Base-by-base conservation (phyloP, 1,139 yeast genomes). In the Blastobotrys raffinosifermentans region DNA sequence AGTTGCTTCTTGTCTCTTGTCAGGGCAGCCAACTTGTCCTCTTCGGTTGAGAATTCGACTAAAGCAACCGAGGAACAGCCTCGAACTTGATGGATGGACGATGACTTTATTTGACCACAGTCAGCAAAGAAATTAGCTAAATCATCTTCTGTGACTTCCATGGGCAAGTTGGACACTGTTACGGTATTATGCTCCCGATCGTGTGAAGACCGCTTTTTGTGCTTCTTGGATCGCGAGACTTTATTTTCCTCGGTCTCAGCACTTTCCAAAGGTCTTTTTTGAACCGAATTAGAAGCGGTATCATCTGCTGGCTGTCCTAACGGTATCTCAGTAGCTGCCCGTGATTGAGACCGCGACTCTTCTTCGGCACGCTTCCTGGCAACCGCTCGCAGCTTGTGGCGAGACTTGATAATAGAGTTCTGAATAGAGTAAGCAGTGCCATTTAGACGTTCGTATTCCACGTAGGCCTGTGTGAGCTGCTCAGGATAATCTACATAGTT, bases 161-260 rank as follows among this genome's bases (percentile, higher is more conserved):
- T 10, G 0, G 74, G 64, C 2, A 78, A 38, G 20, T 67, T 64
- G 0, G 61, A 53, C 0, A 79, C 72, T 31, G 73, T 64, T 0
- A 80, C 66, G 0, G 80, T 64, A 13, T 63, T 61, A 29, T 70
- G 64, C 53, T 81, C 91, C 40, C 91, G 64, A 41, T 77, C 76
- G 43, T 87, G 43, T 11, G 40, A 21, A 2, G 31, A 27, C 20
- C 2, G 26, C 25, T 17, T 26, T 8, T 7, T 34, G 20, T 32
- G 30, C 21, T 15, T 26, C 9, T 22, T 26, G 13, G 34, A 19
- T 17, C 14, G 26, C 5, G 29, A n/a, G 14, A 35, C 26, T 16
- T 36, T 22, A 2, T 18, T 21, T 2, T 25, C 27, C 14, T 34
- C 33, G 3, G 34, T 2, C 18, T 27, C 36, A 3, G 19, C 17